Conservation (phyloP, 2,329 filamentous ascomycete genomes). For the Phaeoacremonium minimum region DNA sequence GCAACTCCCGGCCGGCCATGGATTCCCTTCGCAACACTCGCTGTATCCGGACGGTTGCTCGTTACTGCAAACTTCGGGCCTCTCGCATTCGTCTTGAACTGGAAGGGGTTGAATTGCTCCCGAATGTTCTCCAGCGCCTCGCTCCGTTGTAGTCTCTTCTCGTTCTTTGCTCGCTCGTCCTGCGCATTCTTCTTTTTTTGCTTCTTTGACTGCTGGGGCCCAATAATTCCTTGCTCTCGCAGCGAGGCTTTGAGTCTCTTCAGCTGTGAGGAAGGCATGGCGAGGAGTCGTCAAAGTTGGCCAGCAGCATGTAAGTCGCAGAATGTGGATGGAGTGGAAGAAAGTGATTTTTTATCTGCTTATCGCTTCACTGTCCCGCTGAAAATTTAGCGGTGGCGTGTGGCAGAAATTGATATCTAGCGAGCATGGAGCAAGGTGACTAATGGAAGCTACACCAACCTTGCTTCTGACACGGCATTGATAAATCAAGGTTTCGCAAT, state of each 20-base stretch:
- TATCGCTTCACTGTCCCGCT: slow-evolving; percentile 23
- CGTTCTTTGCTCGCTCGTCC: slow-evolving; percentile 58
- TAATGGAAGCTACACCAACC: too few species aligned
- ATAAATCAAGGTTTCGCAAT: too few species aligned
- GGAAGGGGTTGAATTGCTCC: slow-evolving; percentile 97
- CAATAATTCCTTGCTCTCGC: slow-evolving; percentile 81
- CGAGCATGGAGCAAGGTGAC: too few species aligned
- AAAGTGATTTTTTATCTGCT: slow-evolving; percentile 5
- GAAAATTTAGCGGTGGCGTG: slow-evolving; percentile 16
- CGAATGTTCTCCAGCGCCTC: slow-evolving; percentile 81
- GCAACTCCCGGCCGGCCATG: slow-evolving; percentile 76
- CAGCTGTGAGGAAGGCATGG: slow-evolving; percentile 92
- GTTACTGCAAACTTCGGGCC: slow-evolving; percentile 84
- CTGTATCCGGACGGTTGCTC: slow-evolving; percentile 53
- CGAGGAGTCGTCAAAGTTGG: slow-evolving; percentile 11
- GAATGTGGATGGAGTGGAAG: neutral
- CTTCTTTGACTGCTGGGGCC: slow-evolving; percentile 93
- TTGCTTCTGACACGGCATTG: too few species aligned
- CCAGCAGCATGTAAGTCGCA: slow-evolving; percentile 6
- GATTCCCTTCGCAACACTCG: slow-evolving; percentile 52
- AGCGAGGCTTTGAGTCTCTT: slow-evolving; percentile 93
- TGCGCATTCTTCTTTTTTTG: slow-evolving; percentile 73
- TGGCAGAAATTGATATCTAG: slow-evolving; percentile 15
- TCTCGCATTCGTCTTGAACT: slow-evolving; percentile 75
- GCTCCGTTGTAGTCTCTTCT: slow-evolving; percentile 73